Base-by-base conservation (phyloP, 1,284 basidiomycete genomes). In the Meira nashicola region DNA sequence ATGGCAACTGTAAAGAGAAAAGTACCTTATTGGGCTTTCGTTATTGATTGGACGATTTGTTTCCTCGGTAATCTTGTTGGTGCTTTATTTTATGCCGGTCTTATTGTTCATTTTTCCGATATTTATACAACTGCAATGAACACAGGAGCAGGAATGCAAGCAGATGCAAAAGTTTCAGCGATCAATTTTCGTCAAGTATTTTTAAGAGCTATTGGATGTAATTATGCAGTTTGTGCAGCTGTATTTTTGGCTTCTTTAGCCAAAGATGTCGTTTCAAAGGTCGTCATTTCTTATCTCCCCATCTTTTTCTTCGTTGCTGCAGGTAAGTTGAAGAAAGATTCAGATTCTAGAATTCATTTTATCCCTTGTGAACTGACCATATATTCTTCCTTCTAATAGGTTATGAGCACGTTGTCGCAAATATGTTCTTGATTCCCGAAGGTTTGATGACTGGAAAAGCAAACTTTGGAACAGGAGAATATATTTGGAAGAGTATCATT, bases 231-330 rank as follows among this genome's bases (percentile, higher is more conserved):
- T 39, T 87, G 83, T 64, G 79, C 88, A n/a, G 88, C 87, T 3
- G 82, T 89, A 57, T 89, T 88, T 87, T 87, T 88, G 86, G 84
- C 86, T 0, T 81, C 85, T n/a, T 85, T 84, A 15, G 86, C 88
- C 8, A 84, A 79, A 54, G 88, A 89, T 9, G 87, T 87, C 0
- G 75, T 86, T 9, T 88, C 86, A 11, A 89, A 89, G 83, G 83
- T 89, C 44, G 79, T 87, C 58, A 84, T 86, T 0, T 82, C 84
- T 46, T 89, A 87, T 86, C 84, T 89, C 60, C 88, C 88, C 7
- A 88, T 89, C 63, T 88, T 86, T 83, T 84, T 86, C 38, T 89
- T 89, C 70, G 78, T 80, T n/a, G 64, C 76, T 33, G 62, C 28
- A 67, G 70, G 54, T 47, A 19, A 25, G 17, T 41, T n/a, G n/a